Percentiles rank a stretch among this genome's conserved stretches.
phyloP scores from a whole-genome alignment of 2,329 filamentous ascomycete genomes.

The Rutstroemia sp. region DNA sequence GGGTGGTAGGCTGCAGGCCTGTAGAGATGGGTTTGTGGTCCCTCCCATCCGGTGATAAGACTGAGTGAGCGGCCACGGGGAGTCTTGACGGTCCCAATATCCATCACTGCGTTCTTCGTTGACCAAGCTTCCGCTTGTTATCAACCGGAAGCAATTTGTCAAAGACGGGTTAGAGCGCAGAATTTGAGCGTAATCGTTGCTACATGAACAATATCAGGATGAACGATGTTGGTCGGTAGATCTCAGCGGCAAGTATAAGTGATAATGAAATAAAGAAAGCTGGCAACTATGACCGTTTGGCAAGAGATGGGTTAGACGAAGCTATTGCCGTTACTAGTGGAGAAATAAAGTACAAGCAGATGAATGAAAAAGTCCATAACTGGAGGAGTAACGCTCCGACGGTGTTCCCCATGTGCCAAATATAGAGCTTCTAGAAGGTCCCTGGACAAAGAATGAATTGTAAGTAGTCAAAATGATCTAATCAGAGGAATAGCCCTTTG shows the following conservation, averaged over 20 bases:
- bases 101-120: background rate
- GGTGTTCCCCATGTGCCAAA: background rate
- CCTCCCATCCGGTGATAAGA: background rate
- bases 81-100: background rate
- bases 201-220: background rate
- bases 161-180: background rate
- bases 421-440: slow-evolving; percentile 2
- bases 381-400: too few relatives aligned
- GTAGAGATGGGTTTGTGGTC: background rate
- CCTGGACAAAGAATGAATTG: background rate
- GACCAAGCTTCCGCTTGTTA: too few relatives aligned
- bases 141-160: background rate
- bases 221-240: background rate
- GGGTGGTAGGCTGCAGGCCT: background rate
- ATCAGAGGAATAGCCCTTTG: background rate
- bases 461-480: background rate
- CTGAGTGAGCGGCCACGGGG: background rate
- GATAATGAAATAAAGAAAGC: slow-evolving; percentile 3
- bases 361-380: background rate
- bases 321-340: too few relatives aligned
- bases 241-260: background rate
- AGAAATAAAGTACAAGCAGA: too few relatives aligned
- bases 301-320: too few relatives aligned
- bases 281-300: too few relatives aligned
- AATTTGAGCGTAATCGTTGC: background rate